Evolutionary conservation across 371 early-diverging fungal species (phyloP).

Genomic region (Haplosporangium sp.): DNA sequence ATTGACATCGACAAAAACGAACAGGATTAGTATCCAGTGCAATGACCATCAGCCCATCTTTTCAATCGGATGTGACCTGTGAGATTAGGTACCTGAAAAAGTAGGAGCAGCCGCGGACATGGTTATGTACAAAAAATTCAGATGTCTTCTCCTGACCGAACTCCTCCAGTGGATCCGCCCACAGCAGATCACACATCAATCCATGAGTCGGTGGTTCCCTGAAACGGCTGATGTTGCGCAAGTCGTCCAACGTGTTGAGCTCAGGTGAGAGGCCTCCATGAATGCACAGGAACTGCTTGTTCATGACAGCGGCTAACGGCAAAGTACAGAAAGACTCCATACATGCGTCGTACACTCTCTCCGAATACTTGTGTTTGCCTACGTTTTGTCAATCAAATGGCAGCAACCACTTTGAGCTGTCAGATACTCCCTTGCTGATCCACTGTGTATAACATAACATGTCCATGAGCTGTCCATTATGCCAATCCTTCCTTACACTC

Average conservation of each 20-base stretch:
- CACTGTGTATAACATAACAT: too few species aligned
- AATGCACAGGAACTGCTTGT: slow-evolving; percentile 97
- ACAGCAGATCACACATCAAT: slow-evolving; percentile 96
- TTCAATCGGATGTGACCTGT: too few species aligned
- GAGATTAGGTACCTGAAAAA: slow-evolving; percentile 75
- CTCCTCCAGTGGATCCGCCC: slow-evolving; percentile 98
- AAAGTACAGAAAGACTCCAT: slow-evolving; percentile 95
- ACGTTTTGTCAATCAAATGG: neutral
- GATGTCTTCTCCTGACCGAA: slow-evolving; percentile 90
- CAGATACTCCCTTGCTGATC: neutral
- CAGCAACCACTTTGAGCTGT: neutral
- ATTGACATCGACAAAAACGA: neutral
- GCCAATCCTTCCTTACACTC: slow-evolving; percentile 77
- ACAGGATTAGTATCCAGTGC: neutral
- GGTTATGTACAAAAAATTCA: slow-evolving; percentile 82
- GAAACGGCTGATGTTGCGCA: slow-evolving; percentile 92
- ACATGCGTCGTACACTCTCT: slow-evolving; percentile 91
- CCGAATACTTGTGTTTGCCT: slow-evolving; percentile 95
- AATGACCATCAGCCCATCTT: neutral
- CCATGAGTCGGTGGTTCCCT: slow-evolving; percentile 95
- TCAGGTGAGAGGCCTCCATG: slow-evolving; percentile 99
- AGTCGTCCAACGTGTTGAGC: slow-evolving; percentile 87
- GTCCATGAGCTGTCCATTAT: neutral
- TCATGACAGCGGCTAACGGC: slow-evolving; percentile 96
- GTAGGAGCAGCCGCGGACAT: slow-evolving; percentile 95